Base-by-base conservation (phyloP, 2,329 filamentous ascomycete genomes). In the Lanzia echinophila region DNA sequence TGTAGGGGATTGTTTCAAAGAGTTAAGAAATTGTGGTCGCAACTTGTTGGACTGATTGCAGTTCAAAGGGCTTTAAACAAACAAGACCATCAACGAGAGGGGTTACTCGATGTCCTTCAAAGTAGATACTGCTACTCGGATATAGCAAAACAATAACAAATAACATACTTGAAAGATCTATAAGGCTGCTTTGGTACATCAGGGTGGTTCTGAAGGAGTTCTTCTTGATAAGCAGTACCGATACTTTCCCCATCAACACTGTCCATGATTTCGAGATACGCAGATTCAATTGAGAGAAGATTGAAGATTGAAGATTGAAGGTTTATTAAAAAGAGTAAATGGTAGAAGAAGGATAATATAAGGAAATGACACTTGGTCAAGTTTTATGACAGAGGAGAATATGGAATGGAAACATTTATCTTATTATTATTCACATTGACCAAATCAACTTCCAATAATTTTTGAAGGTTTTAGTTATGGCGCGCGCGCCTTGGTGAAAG, bases 111-210 rank as follows among this genome's bases (percentile, higher is more conserved):
- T 41, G 38, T 20, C 38, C 17, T 11, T 41, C 38, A 17, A 41
- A 52, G 22, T n/a, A 13, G 3, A 7, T 11, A 41, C 12, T 20
- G 17, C 12, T 4, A n/a, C 17, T 12, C 4, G 5, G 6, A 41
- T 15, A 4, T 28, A 28, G 6, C 10, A 41, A 7, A 11, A 8
- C 73, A 15, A 28, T 17, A 19, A 31, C 15, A 33, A 38, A 17
- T 12, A 22, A 61, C 65, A 47, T 64, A 71, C 69, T 68, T 71
- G 59, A 65, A 71, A 36, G 69, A 71, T 56, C 68, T 69, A 57
- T 71, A 71, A 10, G 64, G 66, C 24, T 59, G 58, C 53, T 66
- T 68, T 20, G 55, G 47, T 45, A 63, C 62, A 45, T 59, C 59
- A 50, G 54, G 51, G 41, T 64, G 59, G 22, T 59, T 52, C 24